These are phyloP conservation scores for Collybiopsis confluens DNA, from an alignment of 768 basidiomycete species.

Conservation along the genomic window DNA sequence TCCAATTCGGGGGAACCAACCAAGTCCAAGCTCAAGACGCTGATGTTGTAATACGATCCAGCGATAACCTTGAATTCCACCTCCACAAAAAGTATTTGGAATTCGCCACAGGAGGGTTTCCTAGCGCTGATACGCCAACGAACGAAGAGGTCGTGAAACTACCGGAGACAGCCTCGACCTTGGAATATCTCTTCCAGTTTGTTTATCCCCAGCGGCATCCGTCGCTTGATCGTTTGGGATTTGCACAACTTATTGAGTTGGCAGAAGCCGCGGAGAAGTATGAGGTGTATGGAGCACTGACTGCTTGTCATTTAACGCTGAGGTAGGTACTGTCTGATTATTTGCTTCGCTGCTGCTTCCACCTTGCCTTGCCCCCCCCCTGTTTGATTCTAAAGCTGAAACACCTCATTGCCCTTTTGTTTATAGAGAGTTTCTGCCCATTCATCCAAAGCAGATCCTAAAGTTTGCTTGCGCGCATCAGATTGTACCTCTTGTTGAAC, in stretches of 20 bases:
- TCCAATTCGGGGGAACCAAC: no score
- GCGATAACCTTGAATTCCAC: slow-evolving; percentile 9
- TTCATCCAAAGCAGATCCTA: background rate
- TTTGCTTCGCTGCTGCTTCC: no score
- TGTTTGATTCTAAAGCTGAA: no score
- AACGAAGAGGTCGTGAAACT: slow-evolving; percentile 5
- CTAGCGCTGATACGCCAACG: slow-evolving; percentile 1
- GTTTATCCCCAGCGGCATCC: slow-evolving; percentile 10
- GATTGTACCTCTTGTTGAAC: background rate
- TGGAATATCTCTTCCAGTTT: slow-evolving; percentile 11
- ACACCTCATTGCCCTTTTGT: background rate
- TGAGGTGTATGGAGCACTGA: slow-evolving; percentile 8
- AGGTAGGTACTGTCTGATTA: slow-evolving; percentile 1
- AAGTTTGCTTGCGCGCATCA: background rate
- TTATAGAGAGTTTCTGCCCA: background rate
- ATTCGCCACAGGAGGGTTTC: slow-evolving; percentile 8
- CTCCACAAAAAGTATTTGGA: slow-evolving; percentile 5
- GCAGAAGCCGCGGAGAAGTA: slow-evolving; percentile 13
- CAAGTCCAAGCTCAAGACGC: slow-evolving; percentile 5
- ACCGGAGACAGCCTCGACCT: slow-evolving; percentile 6
- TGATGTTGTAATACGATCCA: slow-evolving; percentile 9
- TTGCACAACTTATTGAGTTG: background rate
- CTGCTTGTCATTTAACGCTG: background rate
- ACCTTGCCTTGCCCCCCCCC: no score
- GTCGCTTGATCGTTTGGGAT: slow-evolving; percentile 2